Percentiles rank a stretch among this genome's conserved stretches.
These are phyloP conservation scores for Eucalyptus victrix DNA, from an alignment of 345 rosid species.

Conservation along the genomic window DNA sequence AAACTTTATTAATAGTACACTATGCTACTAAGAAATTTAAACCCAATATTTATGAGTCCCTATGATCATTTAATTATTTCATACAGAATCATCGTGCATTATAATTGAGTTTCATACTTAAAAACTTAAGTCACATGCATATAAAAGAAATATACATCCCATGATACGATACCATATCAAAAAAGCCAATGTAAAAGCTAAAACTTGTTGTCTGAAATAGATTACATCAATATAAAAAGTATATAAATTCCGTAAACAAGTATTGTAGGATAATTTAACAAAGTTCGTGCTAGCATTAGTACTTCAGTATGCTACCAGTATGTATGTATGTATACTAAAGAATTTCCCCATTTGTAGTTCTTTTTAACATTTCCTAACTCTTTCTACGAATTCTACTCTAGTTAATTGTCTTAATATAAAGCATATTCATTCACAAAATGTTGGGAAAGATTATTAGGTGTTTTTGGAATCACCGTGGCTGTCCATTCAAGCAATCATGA, in stretches of 20 bases:
- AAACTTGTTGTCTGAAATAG: fast-evolving
- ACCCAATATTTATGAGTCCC: background rate
- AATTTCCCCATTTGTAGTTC: background rate
- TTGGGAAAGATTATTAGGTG: background rate
- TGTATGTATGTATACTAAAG: background rate
- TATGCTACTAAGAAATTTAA: background rate
- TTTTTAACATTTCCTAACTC: background rate
- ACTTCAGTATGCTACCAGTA: background rate
- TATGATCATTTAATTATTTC: background rate
- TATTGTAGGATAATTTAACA: background rate
- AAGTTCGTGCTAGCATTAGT: background rate
- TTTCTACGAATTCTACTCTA: background rate
- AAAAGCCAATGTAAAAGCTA: background rate
- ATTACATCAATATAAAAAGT: background rate
- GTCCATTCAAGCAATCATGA: background rate
- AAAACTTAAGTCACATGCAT: background rate
- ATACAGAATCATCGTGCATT: background rate
- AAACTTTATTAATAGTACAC: background rate
- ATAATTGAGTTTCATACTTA: background rate
- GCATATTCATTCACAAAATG: background rate
- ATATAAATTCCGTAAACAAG: background rate
- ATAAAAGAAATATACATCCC: background rate
- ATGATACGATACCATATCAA: background rate
- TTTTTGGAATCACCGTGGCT: background rate
- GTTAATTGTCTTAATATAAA: background rate